Conservation (phyloP, 139 green algal species). For the Dunaliella primolecta region DNA sequence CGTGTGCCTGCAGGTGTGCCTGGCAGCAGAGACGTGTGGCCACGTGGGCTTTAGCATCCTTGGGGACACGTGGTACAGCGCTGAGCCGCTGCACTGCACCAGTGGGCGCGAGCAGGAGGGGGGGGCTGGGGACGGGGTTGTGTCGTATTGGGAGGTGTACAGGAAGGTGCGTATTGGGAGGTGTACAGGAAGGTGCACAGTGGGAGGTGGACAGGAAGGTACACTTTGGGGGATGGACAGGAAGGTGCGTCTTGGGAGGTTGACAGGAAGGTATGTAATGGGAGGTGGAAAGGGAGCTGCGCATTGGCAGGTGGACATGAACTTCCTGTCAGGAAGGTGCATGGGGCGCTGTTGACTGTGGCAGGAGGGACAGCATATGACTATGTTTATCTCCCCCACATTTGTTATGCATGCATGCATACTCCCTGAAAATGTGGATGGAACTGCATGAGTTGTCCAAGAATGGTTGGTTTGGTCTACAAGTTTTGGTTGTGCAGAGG, state of each 20-base stretch:
- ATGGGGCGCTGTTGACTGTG: too few species aligned
- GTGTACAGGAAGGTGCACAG: not conserved
- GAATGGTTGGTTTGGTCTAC: too few species aligned
- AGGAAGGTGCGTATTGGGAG: constrained; percentile 47
- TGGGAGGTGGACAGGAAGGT: not conserved
- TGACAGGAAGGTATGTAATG: not conserved
- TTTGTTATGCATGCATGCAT: too few species aligned
- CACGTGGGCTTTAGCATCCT: constrained; percentile 69
- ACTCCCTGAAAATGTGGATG: too few species aligned
- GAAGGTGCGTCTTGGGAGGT: not conserved
- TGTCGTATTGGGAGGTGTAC: constrained; percentile 58
- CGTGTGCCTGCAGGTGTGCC: constrained; percentile 73
- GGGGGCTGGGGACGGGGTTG: constrained; percentile 7
- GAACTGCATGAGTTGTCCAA: too few species aligned
- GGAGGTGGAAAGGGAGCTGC: too few species aligned
- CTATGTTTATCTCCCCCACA: too few species aligned
- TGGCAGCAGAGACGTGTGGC: constrained; percentile 82
- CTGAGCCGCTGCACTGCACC: constrained; percentile 67
- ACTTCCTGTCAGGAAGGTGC: too few species aligned
- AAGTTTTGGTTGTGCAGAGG: too few species aligned
- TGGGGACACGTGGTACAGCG: constrained; percentile 78
- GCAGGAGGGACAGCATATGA: too few species aligned
- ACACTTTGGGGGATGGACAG: not conserved
- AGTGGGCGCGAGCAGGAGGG: not conserved
- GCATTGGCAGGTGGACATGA: too few species aligned